Percentiles rank a stretch among this genome's conserved stretches.
Conservation (phyloP, 164 flowering plant genomes). For the Saururus chinensis region DNA sequence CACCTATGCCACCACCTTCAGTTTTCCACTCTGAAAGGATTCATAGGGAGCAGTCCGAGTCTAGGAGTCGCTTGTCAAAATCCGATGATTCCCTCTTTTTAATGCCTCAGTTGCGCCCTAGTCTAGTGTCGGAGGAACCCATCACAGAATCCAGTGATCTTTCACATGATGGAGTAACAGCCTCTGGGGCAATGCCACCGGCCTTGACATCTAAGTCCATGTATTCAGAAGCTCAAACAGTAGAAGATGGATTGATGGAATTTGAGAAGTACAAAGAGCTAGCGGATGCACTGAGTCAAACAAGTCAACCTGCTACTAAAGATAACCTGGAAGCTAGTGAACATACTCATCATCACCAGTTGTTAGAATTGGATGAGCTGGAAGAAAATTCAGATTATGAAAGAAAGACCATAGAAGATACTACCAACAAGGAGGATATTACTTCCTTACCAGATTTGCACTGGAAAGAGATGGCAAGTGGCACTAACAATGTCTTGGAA, state of each 20-base stretch:
- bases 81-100: conserved; percentile 65
- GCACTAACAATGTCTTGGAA: conserved; percentile 10
- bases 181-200: conserved; percentile 17
- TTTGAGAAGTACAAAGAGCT: conserved; percentile 25
- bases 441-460: conserved; percentile 20
- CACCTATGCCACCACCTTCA: conserved; percentile 38
- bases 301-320: conserved; percentile 3
- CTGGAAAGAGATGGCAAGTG: conserved; percentile 21
- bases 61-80: conserved; percentile 52
- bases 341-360: conserved; percentile 3
- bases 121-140: conserved; percentile 20
- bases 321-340: conserved; percentile 3
- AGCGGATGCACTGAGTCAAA: conserved; percentile 20
- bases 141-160: conserved; percentile 33
- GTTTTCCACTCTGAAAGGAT: conserved; percentile 60
- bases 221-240: conserved; percentile 18
- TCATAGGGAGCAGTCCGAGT: conserved; percentile 53
- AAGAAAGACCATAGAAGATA: conserved; percentile 8
- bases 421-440: conserved; percentile 23
- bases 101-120: conserved; percentile 31
- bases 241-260: conserved; percentile 28
- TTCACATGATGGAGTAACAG: conserved; percentile 16
- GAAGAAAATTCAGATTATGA: conserved; percentile 6
- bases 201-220: conserved; percentile 16
- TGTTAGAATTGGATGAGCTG: conserved; percentile 6